phyloP scores from a whole-genome alignment of 169 alveolate species.

The Plasmodium adleri region DNA sequence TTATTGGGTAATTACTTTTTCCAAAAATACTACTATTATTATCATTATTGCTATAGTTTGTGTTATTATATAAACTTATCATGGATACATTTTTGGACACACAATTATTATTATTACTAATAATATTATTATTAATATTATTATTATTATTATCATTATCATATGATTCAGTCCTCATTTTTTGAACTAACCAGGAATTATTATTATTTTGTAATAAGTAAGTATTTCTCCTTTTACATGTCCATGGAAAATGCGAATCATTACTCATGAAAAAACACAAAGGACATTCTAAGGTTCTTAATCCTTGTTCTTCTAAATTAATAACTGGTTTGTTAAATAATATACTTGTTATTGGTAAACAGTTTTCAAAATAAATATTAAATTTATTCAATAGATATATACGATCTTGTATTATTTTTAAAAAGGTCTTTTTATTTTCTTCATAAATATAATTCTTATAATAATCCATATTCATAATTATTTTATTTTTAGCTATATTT shows the following conservation, averaged over 20 bases:
- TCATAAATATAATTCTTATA: conserved; percentile 54
- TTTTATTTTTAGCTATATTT: conserved; percentile 56
- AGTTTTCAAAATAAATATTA: conserved; percentile 66
- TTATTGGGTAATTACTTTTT: not conserved
- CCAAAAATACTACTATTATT: not conserved
- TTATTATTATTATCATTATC: not conserved
- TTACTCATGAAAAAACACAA: conserved; percentile 49
- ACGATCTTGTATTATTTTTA: conserved; percentile 75
- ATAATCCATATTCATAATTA: conserved; percentile 73
- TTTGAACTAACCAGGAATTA: not conserved
- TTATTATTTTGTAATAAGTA: not conserved
- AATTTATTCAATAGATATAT: conserved; percentile 43
- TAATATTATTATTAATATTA: no score
- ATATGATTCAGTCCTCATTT: not conserved
- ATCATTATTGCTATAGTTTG: not conserved
- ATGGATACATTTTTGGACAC: conserved; percentile 1
- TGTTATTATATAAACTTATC: not conserved
- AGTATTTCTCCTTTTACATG: not conserved
- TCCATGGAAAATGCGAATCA: conserved; percentile 67
- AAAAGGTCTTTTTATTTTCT: conserved; percentile 41
- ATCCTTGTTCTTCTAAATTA: conserved; percentile 70
- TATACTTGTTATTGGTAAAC: conserved; percentile 61
- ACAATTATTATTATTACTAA: no score
- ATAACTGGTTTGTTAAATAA: conserved; percentile 68
- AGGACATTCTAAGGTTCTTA: conserved; percentile 73